phyloP scores from a whole-genome alignment of 2,329 filamentous ascomycete genomes.

The Camillea tinctor region DNA sequence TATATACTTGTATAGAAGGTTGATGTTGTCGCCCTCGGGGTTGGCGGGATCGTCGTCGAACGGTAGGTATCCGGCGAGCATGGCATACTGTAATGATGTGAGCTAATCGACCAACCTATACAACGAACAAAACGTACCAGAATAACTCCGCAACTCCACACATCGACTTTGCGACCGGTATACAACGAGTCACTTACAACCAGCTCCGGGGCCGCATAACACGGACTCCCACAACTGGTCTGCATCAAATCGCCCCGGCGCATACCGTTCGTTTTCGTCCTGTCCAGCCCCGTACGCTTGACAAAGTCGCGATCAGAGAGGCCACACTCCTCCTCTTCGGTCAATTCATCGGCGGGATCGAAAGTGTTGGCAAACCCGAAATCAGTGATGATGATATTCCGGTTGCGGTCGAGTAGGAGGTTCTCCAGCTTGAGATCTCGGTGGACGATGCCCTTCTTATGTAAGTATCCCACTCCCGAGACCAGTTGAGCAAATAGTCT shows the following conservation, averaged over 20 bases:
- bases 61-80: conserved; percentile 95
- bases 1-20: conserved; percentile 98
- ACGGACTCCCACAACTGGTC: conserved; percentile 96
- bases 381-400: conserved; percentile 99
- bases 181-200: conserved; percentile 97
- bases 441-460: conserved; percentile 98
- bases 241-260: conserved; percentile 96
- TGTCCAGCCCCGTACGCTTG: conserved; percentile 82
- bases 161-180: conserved; percentile 95
- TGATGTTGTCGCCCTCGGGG: conserved; percentile 98
- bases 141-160: conserved; percentile 99
- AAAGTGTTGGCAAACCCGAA: conserved; percentile 99
- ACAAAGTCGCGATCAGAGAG: conserved; percentile 85
- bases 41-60: conserved; percentile 99
- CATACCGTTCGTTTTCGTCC: conserved; percentile 69
- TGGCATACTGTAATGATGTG: conserved; percentile 73
- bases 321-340: conserved; percentile 86
- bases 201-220: conserved; percentile 93
- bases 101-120: conserved; percentile 19
- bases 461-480: conserved; percentile 93
- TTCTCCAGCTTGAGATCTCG: conserved; percentile 97
- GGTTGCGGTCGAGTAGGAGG: conserved; percentile 87
- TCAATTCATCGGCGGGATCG: conserved; percentile 81
- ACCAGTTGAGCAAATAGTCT: conserved; percentile 93
- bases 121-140: conserved; percentile 61